These are phyloP conservation scores for Clathrus columnatus DNA, from an alignment of 768 basidiomycete genomes.

Conservation along the genomic window DNA sequence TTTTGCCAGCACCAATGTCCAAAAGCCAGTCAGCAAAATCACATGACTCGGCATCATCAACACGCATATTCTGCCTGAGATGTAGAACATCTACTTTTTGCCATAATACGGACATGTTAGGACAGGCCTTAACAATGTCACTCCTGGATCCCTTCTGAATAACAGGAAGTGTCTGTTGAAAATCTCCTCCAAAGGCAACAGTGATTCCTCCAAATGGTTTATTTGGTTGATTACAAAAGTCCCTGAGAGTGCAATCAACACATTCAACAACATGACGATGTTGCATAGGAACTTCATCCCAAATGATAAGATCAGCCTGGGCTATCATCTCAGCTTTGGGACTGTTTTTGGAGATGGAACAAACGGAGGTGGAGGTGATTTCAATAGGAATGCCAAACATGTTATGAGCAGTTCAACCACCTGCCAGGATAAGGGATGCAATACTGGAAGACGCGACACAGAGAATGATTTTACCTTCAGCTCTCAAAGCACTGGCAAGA, in stretches of 20 bases:
- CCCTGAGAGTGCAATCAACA: conserved; percentile 26
- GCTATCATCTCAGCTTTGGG: conserved; percentile 26
- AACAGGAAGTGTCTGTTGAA: no score
- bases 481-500: conserved; percentile 23
- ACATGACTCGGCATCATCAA: conserved; percentile 22
- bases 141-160: conserved; percentile 32
- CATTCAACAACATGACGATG: conserved; percentile 30
- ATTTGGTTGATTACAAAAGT: background rate
- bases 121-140: conserved; percentile 41
- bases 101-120: no score
- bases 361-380: no score
- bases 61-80: conserved; percentile 33
- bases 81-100: no score
- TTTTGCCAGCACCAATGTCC: conserved; percentile 28
- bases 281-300: no score
- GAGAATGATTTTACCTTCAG: conserved; percentile 27
- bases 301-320: conserved; percentile 30
- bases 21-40: conserved; percentile 31
- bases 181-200: no score
- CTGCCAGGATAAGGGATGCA: conserved; percentile 35
- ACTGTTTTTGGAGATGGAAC: no score
- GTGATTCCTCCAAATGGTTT: no score
- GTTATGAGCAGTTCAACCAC: conserved; percentile 40
- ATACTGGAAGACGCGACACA: conserved; percentile 45
- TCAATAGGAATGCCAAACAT: conserved; percentile 41